phyloP scores from a whole-genome alignment of 2,329 filamentous ascomycete species.

The Xylaria sp. region DNA sequence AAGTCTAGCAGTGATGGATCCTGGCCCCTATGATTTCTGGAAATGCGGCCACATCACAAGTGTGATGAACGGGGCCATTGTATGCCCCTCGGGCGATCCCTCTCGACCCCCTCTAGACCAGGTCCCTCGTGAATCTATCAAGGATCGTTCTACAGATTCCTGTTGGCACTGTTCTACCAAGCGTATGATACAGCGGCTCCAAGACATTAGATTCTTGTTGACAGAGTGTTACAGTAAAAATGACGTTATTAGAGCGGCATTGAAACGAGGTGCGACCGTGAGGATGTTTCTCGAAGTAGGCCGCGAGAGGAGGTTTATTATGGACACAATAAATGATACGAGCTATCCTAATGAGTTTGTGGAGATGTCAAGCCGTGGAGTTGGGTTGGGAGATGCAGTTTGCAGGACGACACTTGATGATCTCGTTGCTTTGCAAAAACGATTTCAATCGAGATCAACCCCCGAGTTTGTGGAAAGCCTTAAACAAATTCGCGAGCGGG shows the following conservation, averaged over 20 bases:
- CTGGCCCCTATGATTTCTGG: not conserved
- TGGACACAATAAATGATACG: too few relatives aligned
- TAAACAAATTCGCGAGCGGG: too few relatives aligned
- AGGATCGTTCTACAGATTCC: not conserved
- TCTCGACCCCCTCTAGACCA: not conserved
- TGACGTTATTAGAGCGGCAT: not conserved
- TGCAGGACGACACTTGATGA: too few relatives aligned
- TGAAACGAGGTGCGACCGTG: not conserved
- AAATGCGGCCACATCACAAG: constrained; percentile 16
- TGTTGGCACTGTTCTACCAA: not conserved
- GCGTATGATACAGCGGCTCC: not conserved
- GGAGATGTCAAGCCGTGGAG: too few relatives aligned
- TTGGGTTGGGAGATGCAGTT: too few relatives aligned
- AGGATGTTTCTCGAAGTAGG: too few relatives aligned
- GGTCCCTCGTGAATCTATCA: not conserved
- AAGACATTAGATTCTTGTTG: not conserved
- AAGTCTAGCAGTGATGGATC: too few relatives aligned
- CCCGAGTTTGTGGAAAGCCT: too few relatives aligned
- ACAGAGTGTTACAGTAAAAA: not conserved
- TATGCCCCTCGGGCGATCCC: not conserved
- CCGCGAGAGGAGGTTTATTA: too few relatives aligned
- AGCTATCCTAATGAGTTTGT: too few relatives aligned
- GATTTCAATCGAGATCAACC: too few relatives aligned
- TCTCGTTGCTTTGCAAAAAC: too few relatives aligned
- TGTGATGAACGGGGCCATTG: not conserved